phyloP scores from a whole-genome alignment of 768 basidiomycete species.

The Termitomyces bulborhizus region DNA sequence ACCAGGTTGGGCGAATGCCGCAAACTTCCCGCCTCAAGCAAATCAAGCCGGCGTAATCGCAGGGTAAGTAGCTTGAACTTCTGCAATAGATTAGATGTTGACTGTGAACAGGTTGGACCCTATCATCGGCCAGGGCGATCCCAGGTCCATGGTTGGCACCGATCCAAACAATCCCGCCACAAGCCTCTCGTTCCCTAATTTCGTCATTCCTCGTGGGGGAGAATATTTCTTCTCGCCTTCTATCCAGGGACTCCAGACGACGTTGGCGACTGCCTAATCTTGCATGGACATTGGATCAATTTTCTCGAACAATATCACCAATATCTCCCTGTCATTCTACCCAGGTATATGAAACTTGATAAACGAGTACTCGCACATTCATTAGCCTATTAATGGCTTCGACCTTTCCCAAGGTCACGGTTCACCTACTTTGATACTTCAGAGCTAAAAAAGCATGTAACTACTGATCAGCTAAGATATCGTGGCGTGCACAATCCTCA shows the following conservation, averaged over 20 bases:
- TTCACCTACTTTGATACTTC: not conserved
- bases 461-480: not conserved
- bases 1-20: slow-evolving; percentile 33
- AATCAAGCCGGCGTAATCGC: slow-evolving; percentile 17
- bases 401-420: not conserved
- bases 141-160: slow-evolving; percentile 20
- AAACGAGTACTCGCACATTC: not conserved
- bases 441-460: not conserved
- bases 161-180: slow-evolving; percentile 26
- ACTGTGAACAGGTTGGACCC: slow-evolving; percentile 38
- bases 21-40: slow-evolving; percentile 26
- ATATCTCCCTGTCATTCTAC: no score
- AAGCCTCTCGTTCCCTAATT: slow-evolving; percentile 27
- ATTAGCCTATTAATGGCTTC: not conserved
- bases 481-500: not conserved
- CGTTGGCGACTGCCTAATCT: slow-evolving; percentile 14
- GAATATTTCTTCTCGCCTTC: slow-evolving; percentile 52
- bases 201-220: slow-evolving; percentile 41
- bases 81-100: not conserved
- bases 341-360: not conserved
- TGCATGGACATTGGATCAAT: not conserved
- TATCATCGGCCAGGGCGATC: slow-evolving; percentile 31
- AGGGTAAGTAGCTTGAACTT: slow-evolving; percentile 18
- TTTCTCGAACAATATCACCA: no score
- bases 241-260: slow-evolving; percentile 36